Evolutionary conservation across 1,284 basidiomycete genomes (phyloP).

Genomic region (Bjerkandera adusta): DNA sequence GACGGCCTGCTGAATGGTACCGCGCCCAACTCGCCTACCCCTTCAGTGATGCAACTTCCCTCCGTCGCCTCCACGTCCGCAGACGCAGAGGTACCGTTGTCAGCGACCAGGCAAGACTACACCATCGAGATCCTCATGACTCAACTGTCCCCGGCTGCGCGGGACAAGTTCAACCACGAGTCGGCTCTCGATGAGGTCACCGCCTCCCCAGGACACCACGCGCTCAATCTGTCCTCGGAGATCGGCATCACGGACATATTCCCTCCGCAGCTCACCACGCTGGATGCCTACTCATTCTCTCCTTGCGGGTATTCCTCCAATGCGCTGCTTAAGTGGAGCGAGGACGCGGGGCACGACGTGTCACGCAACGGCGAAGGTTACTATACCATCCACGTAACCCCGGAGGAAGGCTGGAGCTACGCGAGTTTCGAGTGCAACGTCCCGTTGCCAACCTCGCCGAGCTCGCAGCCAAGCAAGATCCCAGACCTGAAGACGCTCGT

Average conservation of each 20-base stretch:
- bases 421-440: conserved; percentile 99
- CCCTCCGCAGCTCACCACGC: conserved; percentile 71
- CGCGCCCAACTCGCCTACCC: conserved; percentile 26
- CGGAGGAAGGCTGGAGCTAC: conserved; percentile 96
- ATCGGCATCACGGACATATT: conserved; percentile 89
- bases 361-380: conserved; percentile 72
- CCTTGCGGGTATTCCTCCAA: conserved; percentile 99
- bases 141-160: conserved; percentile 75
- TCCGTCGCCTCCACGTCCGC: conserved; percentile 15
- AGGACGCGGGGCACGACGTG: conserved; percentile 24
- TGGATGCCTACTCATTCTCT: conserved; percentile 93
- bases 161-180: conserved; percentile 76
- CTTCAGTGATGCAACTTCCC: conserved; percentile 12
- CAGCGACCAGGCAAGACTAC: conserved; percentile 59
- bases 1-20: conserved; percentile 28
- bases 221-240: conserved; percentile 62
- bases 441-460: conserved; percentile 54
- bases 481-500: conserved; percentile 83
- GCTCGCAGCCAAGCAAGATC: conserved; percentile 40
- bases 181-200: conserved; percentile 29
- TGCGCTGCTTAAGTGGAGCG: conserved; percentile 74
- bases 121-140: conserved; percentile 99
- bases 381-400: conserved; percentile 98
- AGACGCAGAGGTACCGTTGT: conserved; percentile 16
- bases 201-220: conserved; percentile 58